Percentiles rank a stretch among this genome's conserved stretches.
Conservation (phyloP, 139 green algal genomes). For the Closterium sp. region DNA sequence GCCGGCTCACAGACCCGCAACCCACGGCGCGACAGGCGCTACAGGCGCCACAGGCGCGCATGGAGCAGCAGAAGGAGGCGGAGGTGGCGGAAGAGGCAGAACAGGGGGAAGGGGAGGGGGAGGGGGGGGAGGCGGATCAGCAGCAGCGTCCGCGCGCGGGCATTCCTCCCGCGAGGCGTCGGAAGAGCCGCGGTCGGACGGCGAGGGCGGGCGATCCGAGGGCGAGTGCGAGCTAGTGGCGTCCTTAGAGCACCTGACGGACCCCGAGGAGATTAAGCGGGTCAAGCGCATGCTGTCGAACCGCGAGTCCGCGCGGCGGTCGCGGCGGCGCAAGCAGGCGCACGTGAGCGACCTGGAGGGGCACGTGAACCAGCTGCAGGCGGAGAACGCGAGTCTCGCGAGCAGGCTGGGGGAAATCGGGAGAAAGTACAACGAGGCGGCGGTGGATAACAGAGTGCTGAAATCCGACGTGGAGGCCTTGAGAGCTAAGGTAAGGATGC, state of each 20-base stretch:
- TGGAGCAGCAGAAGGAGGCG: too few species aligned
- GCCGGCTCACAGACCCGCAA: not conserved
- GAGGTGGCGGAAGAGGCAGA: not conserved
- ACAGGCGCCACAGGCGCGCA: too few species aligned
- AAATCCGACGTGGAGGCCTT: slow-evolving; percentile 47
- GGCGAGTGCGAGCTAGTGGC: slow-evolving; percentile 40
- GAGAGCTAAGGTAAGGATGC: slow-evolving; percentile 36
- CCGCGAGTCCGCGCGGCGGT: slow-evolving; percentile 52
- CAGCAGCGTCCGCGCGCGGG: not conserved
- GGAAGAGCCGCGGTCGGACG: slow-evolving; percentile 10
- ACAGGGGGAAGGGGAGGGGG: not conserved
- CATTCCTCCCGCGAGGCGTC: slow-evolving; percentile 22
- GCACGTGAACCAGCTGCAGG: slow-evolving; percentile 47
- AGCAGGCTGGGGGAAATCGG: slow-evolving; percentile 47
- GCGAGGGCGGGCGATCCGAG: slow-evolving; percentile 25
- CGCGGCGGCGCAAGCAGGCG: slow-evolving; percentile 50
- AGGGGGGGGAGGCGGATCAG: not conserved
- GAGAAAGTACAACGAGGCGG: slow-evolving; percentile 48
- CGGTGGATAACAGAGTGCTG: slow-evolving; percentile 48
- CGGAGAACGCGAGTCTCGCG: slow-evolving; percentile 42
- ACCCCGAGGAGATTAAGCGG: slow-evolving; percentile 40
- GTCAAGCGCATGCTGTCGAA: slow-evolving; percentile 52
- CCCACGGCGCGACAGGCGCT: not conserved
- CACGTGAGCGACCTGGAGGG: slow-evolving; percentile 46
- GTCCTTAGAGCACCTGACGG: slow-evolving; percentile 33